Percentiles rank a stretch among this genome's conserved stretches.
phyloP scores from a whole-genome alignment of 2,329 filamentous ascomycete genomes.

The Coccinonectria pachysandricola region DNA sequence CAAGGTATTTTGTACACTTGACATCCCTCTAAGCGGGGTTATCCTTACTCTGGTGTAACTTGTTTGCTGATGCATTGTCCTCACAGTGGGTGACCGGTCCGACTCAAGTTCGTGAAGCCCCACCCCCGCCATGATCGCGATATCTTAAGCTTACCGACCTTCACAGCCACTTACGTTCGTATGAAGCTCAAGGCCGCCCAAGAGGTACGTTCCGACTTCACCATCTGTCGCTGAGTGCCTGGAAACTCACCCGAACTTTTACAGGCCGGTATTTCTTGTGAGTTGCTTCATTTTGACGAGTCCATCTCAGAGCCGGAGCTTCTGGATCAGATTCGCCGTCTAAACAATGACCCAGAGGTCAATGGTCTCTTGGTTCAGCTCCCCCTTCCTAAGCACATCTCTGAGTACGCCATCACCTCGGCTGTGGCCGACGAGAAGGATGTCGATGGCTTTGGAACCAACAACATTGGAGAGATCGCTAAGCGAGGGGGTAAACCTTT shows the following conservation, averaged over 20 bases:
- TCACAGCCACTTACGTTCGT: constrained; percentile 85
- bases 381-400: constrained; percentile 78
- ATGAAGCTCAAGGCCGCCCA: constrained; percentile 98
- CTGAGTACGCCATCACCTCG: constrained; percentile 83
- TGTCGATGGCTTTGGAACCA: constrained; percentile 90
- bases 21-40: constrained; percentile 3
- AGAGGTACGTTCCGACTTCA: constrained; percentile 48
- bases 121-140: constrained; percentile 13
- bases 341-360: constrained; percentile 79
- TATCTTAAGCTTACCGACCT: constrained; percentile 9
- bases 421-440: constrained; percentile 90
- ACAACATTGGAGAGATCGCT: constrained; percentile 92
- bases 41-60: constrained; percentile 3
- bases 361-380: constrained; percentile 93
- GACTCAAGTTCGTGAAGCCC: constrained; percentile 60
- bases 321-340: constrained; percentile 64
- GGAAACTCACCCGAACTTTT: constrained; percentile 1
- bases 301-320: constrained; percentile 76
- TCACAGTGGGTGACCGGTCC: constrained; percentile 74
- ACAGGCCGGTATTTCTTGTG: constrained; percentile 84
- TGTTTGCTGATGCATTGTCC: constrained; percentile 13
- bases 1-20: constrained; percentile 51
- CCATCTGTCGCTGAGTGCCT: not conserved
- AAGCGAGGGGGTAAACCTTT: constrained; percentile 85
- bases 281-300: constrained; percentile 74